A percentile compares a stretch with the other conserved stretches of the same genome.
Conservation (phyloP, 495 filamentous ascomycete species). For the Daldinia decipiens region DNA sequence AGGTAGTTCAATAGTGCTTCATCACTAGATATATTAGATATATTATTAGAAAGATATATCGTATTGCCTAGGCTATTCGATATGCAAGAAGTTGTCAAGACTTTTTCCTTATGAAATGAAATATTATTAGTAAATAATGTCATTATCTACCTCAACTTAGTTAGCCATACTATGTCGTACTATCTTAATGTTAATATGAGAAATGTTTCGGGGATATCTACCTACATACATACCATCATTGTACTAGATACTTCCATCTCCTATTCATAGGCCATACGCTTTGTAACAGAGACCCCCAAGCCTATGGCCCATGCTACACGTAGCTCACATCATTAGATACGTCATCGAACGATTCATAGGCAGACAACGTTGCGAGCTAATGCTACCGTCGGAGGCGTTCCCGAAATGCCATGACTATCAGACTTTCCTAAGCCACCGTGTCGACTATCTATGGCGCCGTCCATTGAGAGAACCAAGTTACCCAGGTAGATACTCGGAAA, state of each 20-base stretch:
- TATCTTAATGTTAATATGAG: background rate
- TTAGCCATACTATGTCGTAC: slow-evolving; percentile 42
- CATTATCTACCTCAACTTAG: slow-evolving; percentile 2
- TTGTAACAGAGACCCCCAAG: slow-evolving; percentile 32
- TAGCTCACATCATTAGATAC: slow-evolving; percentile 54
- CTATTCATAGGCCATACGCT: slow-evolving; percentile 16
- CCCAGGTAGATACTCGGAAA: slow-evolving; percentile 36
- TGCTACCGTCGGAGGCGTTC: slow-evolving; percentile 1
- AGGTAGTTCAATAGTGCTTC: background rate
- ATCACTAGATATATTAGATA: background rate
- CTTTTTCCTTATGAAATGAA: background rate
- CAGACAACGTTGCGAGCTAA: slow-evolving; percentile 5
- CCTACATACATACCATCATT: slow-evolving; percentile 28
- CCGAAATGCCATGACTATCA: background rate
- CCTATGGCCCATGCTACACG: slow-evolving; percentile 48
- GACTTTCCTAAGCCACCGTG: background rate
- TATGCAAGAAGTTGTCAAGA: background rate
- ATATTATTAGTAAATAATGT: background rate
- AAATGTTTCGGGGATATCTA: background rate
- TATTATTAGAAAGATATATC: background rate
- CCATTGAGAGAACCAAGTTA: slow-evolving; percentile 16
- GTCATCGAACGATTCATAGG: slow-evolving; percentile 44
- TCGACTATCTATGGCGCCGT: background rate
- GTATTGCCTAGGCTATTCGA: background rate
- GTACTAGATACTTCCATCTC: slow-evolving; percentile 24